A percentile compares a stretch with the other conserved stretches of the same genome.
phyloP scores from a whole-genome alignment of 805 yeast genomes.

The Sugiyamaella boreocaroliniensis region DNA sequence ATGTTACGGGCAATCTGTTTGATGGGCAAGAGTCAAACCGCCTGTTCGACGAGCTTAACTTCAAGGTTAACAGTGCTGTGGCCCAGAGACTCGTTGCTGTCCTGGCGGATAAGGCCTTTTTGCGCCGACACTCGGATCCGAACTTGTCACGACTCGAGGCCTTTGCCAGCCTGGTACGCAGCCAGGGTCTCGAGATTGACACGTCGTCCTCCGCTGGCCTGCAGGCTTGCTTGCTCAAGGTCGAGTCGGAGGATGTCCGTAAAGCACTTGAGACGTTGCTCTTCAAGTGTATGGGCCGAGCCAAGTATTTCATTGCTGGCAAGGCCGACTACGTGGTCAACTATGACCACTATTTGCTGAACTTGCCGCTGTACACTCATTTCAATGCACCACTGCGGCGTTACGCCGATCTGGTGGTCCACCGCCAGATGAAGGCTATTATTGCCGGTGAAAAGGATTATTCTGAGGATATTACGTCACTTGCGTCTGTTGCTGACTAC shows the following conservation, averaged over 20 bases:
- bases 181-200: constrained; percentile 51
- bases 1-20: constrained; percentile 61
- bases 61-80: constrained; percentile 75
- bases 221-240: constrained; percentile 59
- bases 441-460: constrained; percentile 32
- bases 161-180: constrained; percentile 62
- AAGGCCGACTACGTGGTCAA: constrained; percentile 65
- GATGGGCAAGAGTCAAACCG: constrained; percentile 44
- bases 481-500: constrained; percentile 80
- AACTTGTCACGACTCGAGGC: constrained; percentile 72
- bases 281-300: constrained; percentile 75
- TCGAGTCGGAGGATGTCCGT: constrained; percentile 57
- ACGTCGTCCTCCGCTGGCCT: constrained; percentile 65
- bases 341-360: constrained; percentile 72
- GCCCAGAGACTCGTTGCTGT: constrained; percentile 73
- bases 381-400: constrained; percentile 89
- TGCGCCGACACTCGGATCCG: constrained; percentile 85
- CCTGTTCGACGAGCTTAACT: constrained; percentile 66
- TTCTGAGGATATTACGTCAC: constrained; percentile 41
- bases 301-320: constrained; percentile 85
- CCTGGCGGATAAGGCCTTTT: constrained; percentile 72
- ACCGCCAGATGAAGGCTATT: constrained; percentile 76
- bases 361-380: constrained; percentile 82
- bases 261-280: constrained; percentile 72
- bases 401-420: constrained; percentile 88